A percentile compares a stretch with the other conserved stretches of the same genome.
phyloP scores from a whole-genome alignment of 495 filamentous ascomycete genomes.

The Aspergillus affinis region DNA sequence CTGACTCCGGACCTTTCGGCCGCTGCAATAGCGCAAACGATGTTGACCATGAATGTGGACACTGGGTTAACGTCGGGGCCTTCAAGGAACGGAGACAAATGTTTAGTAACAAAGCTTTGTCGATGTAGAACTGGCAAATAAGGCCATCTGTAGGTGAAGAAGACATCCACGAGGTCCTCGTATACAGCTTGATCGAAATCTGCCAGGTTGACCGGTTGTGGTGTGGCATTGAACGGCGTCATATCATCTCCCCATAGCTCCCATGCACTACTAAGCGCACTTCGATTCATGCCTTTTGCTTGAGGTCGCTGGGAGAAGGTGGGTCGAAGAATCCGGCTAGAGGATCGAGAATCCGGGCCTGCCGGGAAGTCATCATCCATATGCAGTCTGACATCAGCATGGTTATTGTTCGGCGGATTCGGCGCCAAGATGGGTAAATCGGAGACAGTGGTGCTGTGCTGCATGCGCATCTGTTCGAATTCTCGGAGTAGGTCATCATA shows the following conservation, averaged over 20 bases:
- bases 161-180: conserved; percentile 4
- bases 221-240: too few species aligned
- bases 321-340: too few species aligned
- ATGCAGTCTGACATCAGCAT: too few species aligned
- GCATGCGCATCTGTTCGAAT: too few species aligned
- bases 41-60: conserved; percentile 12
- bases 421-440: too few species aligned
- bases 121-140: conserved; percentile 13
- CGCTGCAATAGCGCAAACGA: conserved; percentile 13
- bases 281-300: neutral
- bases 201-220: too few species aligned
- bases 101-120: conserved; percentile 3
- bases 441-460: too few species aligned
- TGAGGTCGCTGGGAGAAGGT: too few species aligned
- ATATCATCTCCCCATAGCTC: conserved; percentile 13
- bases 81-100: conserved; percentile 6
- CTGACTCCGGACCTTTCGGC: conserved; percentile 3
- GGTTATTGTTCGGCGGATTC: too few species aligned
- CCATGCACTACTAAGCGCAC: conserved; percentile 12
- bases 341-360: too few species aligned
- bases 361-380: too few species aligned
- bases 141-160: conserved; percentile 14
- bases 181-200: neutral
- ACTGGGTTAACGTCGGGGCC: neutral
- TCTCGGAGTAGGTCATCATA: too few species aligned